A percentile compares a stretch with the other conserved stretches of the same genome.
Evolutionary conservation across 2,329 filamentous ascomycete species (phyloP).

Genomic region (Cladorrhinum sp.): DNA sequence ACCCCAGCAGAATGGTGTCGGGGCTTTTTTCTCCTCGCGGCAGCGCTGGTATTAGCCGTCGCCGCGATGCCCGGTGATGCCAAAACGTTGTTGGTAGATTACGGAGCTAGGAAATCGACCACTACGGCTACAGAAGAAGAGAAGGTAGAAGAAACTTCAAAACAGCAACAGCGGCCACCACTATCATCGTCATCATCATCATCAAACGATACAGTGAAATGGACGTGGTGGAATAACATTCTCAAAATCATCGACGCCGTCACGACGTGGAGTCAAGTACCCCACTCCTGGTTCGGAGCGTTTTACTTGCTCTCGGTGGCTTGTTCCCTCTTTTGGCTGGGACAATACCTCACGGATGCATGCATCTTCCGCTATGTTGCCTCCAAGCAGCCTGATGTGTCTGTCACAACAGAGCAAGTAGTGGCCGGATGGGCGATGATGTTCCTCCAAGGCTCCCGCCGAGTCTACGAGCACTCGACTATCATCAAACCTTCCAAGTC

Average conservation of each 20-base stretch:
- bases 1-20: slow-evolving; percentile 40
- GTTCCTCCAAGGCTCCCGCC: slow-evolving; percentile 68
- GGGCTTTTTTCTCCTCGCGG: slow-evolving; percentile 44
- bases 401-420: slow-evolving; percentile 62
- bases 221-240: background rate
- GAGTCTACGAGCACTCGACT: slow-evolving; percentile 70
- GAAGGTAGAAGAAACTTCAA: too few species aligned
- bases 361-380: slow-evolving; percentile 48
- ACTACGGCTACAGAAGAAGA: too few species aligned
- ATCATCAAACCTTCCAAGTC: slow-evolving; percentile 64
- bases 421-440: slow-evolving; percentile 69
- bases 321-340: slow-evolving; percentile 71
- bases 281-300: slow-evolving; percentile 84
- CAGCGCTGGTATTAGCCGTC: slow-evolving; percentile 40
- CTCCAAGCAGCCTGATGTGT: slow-evolving; percentile 32
- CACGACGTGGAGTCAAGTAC: slow-evolving; percentile 57
- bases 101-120: slow-evolving; percentile 48
- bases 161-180: too few species aligned
- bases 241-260: slow-evolving; percentile 33
- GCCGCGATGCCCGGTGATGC: slow-evolving; percentile 44
- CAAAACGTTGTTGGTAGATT: slow-evolving; percentile 46
- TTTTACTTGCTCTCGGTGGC: slow-evolving; percentile 75
- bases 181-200: too few species aligned
- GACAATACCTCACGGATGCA: slow-evolving; percentile 58
- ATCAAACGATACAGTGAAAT: background rate